phyloP scores from a whole-genome alignment of 1,139 yeast species.

The Blastobotrys serpentis region DNA sequence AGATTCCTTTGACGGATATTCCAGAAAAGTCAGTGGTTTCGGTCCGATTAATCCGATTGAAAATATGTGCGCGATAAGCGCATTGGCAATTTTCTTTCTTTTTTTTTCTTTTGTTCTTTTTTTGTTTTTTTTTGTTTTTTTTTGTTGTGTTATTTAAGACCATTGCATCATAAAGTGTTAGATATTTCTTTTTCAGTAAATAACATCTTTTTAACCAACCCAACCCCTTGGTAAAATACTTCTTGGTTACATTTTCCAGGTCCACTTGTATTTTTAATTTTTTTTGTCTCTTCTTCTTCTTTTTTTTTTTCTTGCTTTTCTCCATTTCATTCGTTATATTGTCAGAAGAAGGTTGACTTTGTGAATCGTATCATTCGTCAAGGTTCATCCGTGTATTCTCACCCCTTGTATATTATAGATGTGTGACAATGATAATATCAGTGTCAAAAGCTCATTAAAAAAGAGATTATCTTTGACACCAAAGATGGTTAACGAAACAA shows the following conservation, averaged over 20 bases:
- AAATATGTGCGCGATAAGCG: background rate
- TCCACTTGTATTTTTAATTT: too few relatives aligned
- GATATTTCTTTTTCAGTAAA: background rate
- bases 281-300: background rate
- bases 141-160: background rate
- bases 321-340: background rate
- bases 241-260: background rate
- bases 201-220: background rate
- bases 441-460: background rate
- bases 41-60: background rate
- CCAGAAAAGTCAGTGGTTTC: too few relatives aligned
- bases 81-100: background rate
- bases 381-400: background rate
- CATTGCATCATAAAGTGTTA: background rate
- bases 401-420: background rate
- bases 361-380: background rate
- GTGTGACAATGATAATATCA: slow-evolving; percentile 6
- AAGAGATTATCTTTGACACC: slow-evolving; percentile 8
- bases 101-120: too few relatives aligned
- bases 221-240: background rate
- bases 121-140: background rate
- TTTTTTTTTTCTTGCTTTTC: background rate
- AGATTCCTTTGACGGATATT: too few relatives aligned
- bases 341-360: background rate
- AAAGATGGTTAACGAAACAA: background rate